Evolutionary conservation across 2,329 filamentous ascomycete species (phyloP), one percentile per base, ranked within the genome.

Genomic region (Cladosporium sp.): DNA sequence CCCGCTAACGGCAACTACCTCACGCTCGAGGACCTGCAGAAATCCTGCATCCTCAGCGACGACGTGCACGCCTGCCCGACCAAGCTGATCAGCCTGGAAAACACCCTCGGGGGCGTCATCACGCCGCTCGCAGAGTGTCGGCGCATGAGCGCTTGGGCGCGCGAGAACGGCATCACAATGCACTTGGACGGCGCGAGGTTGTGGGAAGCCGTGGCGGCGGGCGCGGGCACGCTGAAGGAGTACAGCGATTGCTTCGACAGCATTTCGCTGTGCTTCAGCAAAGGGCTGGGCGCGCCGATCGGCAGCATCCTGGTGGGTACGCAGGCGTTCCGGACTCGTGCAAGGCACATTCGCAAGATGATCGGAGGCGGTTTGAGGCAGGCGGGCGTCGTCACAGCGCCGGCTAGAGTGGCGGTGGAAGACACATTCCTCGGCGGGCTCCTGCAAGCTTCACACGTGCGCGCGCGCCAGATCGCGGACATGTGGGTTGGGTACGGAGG

Each of bases 41-140:
- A 80, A 54, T 72, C 86, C 55, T 80, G 79, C 4, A 75, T 85
- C 0, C 64, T 90, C 19, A 74, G 77, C 56, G 78, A 86, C 49
- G 81, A 94, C 59, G 78, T 93, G 16, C 88, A 95, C 65, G 74
- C 77, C 27, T 90, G 86, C 61, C 89, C 90, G 0, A 95, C 90
- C 0, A 80, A 80, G 38, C 79, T 95, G 43, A 88, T 96, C 57
- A 84, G 80, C 54, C 73, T 95, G 41, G 90, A 96, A 64, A 95
- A 95, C 65, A 95, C 91, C 1, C 77, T 95, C 43, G 80, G 82
- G 49, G 90, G 90, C 19, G 82, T 83, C 60, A 75, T 95, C 38
- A 85, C 88, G 76, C 91, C 90, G 0, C 75, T 95, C 1, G 69
- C 71, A 1, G 89, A 95, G 66, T 78, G 83, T 8, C 75, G 73